phyloP scores from a whole-genome alignment of 345 rosid genomes.

The Durio zibethinus region DNA sequence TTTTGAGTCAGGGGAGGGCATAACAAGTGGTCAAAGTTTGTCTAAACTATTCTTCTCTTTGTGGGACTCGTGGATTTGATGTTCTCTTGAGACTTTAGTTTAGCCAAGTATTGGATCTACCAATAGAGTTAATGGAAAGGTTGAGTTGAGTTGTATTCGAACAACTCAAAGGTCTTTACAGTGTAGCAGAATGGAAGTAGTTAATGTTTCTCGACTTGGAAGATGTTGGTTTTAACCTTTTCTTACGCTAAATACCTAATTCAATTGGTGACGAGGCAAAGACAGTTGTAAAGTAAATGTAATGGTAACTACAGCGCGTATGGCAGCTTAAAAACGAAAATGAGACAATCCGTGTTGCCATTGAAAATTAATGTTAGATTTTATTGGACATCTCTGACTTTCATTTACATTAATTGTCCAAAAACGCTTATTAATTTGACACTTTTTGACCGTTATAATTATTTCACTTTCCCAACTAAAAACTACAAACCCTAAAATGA shows the following conservation, averaged over 20 bases:
- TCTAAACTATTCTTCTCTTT: no score
- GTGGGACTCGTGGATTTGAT: no score
- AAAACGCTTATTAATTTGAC: background rate
- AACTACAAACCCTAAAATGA: background rate
- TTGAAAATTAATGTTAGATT: background rate
- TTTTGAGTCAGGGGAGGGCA: no score
- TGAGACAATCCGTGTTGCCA: background rate
- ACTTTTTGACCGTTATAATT: background rate
- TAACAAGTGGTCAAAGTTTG: no score
- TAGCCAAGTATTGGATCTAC: no score
- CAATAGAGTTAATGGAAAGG: no score
- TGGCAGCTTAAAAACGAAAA: background rate
- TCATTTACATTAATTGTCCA: background rate
- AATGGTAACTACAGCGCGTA: background rate
- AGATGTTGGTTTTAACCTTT: background rate
- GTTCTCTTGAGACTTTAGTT: no score
- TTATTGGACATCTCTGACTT: no score
- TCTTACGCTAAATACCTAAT: background rate
- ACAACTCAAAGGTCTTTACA: no score
- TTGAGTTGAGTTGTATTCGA: background rate
- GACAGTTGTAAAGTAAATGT: constrained; percentile 6
- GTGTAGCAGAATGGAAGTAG: no score
- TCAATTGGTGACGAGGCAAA: background rate
- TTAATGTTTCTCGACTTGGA: background rate
- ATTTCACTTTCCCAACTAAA: background rate